Base-by-base conservation (phyloP, 495 filamentous ascomycete species). In the Thozetella sp. region DNA sequence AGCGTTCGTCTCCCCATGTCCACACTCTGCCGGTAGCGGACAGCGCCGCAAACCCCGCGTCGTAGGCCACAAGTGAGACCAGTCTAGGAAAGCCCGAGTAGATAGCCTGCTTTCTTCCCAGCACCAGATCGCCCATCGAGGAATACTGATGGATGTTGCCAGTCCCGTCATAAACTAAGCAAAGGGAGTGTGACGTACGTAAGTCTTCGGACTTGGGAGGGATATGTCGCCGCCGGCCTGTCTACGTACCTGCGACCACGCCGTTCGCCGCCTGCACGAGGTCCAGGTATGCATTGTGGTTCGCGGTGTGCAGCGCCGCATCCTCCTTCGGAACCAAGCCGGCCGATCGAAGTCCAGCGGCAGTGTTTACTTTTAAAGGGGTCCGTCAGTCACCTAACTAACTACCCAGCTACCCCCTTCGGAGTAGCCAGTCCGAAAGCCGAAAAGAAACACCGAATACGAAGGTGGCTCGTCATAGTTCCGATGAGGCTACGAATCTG, bases 1-100 rank as follows among this genome's bases (percentile, higher is more conserved):
- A 86, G 27, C 86, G 75, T 34, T 76, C 72, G 58, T 89, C 86
- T 17, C 86, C 86, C 81, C 86, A 89, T 2, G 80, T 87, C 58
- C 75, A 81, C 23, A 89, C 83, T 12, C 72, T 60, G 12, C 80
- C 77, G n/a, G 66, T 68, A 3, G 70, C 53, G 3, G 76, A 75
- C 52, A 88, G 73, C 51, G 81, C 75, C 17, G 71, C 75, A 66
- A 88, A 88, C 12, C 78, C 72, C 19, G 81, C 80, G 43, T 77
- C 72, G 56, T 76, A 80, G 43, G 84, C 76, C 9, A 77, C 63
- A 1, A 89, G 60, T 50, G 87, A 80, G n/a, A 60, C 55, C 34
- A 78, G 60, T 26, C 57, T 24, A 22, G 60, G 51, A 45, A 69
- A 55, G 37, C 63, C 52, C 20, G 67, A 37, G 55, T 71, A 69